Evolutionary conservation across 129 eudicot genomes (phyloP).

Genomic region (Solidago caesia): DNA sequence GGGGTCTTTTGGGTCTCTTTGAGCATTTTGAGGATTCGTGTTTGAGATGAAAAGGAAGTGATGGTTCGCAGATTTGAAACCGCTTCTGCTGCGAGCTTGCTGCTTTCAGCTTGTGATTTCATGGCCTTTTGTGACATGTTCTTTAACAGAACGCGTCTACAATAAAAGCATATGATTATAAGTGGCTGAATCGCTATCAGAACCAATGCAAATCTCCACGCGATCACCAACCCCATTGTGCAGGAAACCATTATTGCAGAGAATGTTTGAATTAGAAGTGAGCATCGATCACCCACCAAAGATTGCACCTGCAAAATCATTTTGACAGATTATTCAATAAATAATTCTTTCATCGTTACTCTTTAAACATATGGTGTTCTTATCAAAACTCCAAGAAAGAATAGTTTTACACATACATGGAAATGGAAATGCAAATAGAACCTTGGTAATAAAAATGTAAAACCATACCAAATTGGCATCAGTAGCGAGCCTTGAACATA

Average conservation of each 20-base stretch:
- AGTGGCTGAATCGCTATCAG: conserved; percentile 71
- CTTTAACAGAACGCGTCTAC: conserved; percentile 49
- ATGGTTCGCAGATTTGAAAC: conserved; percentile 73
- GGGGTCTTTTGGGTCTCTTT: conserved; percentile 63
- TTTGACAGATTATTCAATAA: background rate
- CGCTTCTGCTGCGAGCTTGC: conserved; percentile 83
- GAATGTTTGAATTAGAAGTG: conserved; percentile 59
- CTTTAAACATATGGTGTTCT: too few relatives aligned
- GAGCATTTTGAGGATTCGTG: conserved; percentile 68
- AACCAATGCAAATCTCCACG: conserved; percentile 72
- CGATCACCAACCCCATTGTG: conserved; percentile 66
- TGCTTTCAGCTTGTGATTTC: conserved; percentile 69
- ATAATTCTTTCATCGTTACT: background rate
- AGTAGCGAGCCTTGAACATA: conserved; percentile 74
- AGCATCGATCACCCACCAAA: conserved; percentile 63
- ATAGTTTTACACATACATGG: background rate
- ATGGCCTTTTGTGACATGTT: conserved; percentile 59
- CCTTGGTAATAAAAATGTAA: background rate
- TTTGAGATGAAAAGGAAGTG: conserved; percentile 73
- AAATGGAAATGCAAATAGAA: background rate
- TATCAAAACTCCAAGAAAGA: background rate
- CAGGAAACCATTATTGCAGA: conserved; percentile 61
- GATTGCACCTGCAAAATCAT: conserved; percentile 56
- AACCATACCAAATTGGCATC: conserved; percentile 78
- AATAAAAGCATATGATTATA: conserved; percentile 50